These are phyloP conservation scores for Microsporum audouinii DNA, from an alignment of 2,329 filamentous ascomycete species.

Conservation along the genomic window DNA sequence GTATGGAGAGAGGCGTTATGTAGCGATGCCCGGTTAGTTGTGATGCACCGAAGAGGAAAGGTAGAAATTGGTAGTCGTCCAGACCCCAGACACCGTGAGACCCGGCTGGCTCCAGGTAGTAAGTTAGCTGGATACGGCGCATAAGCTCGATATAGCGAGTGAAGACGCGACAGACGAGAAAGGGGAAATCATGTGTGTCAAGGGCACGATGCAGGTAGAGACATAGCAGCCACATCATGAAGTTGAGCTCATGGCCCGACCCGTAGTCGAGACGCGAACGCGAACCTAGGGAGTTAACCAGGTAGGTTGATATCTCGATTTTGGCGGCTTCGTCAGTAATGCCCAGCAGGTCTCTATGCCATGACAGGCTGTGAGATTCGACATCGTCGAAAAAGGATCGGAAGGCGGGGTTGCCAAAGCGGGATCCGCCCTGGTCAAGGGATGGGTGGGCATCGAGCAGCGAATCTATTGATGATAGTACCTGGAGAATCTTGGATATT, in stretches of 20 bases:
- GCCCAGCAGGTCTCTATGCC: constrained; percentile 33
- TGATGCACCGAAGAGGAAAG: constrained; percentile 86
- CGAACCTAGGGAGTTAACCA: constrained; percentile 77
- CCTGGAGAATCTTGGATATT: constrained; percentile 52
- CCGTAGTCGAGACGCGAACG: constrained; percentile 85
- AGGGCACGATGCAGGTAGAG: constrained; percentile 68
- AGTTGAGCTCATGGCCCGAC: constrained; percentile 94
- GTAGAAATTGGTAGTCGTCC: constrained; percentile 94
- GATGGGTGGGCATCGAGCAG: constrained; percentile 62
- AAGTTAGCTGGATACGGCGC: constrained; percentile 77
- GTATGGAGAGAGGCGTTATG: constrained; percentile 68
- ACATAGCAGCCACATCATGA: constrained; percentile 91
- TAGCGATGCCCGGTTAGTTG: constrained; percentile 77
- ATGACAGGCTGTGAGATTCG: constrained; percentile 27
- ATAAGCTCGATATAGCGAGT: constrained; percentile 72
- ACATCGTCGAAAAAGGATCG: constrained; percentile 58
- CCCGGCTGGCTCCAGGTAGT: constrained; percentile 93
- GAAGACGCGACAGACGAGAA: constrained; percentile 68
- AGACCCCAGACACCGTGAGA: constrained; percentile 97
- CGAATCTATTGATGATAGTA: constrained; percentile 58
- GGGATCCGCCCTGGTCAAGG: constrained; percentile 72
- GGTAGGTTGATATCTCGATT: constrained; percentile 65
- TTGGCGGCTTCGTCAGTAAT: constrained; percentile 40
- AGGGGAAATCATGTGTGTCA: constrained; percentile 53
- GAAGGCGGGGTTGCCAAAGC: constrained; percentile 92